Percentiles rank a stretch among this genome's conserved stretches.
phyloP scores from a whole-genome alignment of 1,139 yeast genomes.

The Scheffersomyces illinoinensis region DNA sequence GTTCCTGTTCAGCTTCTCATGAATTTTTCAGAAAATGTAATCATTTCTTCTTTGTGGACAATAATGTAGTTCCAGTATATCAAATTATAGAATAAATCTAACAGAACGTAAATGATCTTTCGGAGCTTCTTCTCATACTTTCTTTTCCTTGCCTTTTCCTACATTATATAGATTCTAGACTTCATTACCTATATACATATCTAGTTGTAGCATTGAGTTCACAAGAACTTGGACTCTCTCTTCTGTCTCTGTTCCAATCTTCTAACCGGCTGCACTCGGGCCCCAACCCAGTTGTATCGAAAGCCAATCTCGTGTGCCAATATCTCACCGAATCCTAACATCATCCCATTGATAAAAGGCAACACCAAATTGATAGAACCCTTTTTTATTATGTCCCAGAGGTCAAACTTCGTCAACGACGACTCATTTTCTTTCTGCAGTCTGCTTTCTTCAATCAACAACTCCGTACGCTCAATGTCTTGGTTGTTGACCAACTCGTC shows the following conservation, averaged over 20 bases:
- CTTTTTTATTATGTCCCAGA: slow-evolving; percentile 42
- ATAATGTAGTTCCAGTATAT: too few species aligned
- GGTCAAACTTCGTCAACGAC: slow-evolving; percentile 6
- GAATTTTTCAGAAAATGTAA: neutral
- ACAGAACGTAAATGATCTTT: neutral
- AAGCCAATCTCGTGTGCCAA: slow-evolving; percentile 92
- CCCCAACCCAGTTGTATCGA: slow-evolving; percentile 76
- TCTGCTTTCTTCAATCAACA: neutral
- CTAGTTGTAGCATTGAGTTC: neutral
- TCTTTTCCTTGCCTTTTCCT: neutral
- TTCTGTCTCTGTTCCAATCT: slow-evolving; percentile 26
- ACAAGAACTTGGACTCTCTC: slow-evolving; percentile 13
- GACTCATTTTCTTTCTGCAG: neutral
- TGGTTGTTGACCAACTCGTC: slow-evolving; percentile 7
- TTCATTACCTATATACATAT: neutral
- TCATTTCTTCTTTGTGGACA: neutral
- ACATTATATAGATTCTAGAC: neutral
- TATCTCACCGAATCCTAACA: slow-evolving; percentile 96
- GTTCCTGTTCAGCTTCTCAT: neutral
- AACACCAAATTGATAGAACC: slow-evolving; percentile 74
- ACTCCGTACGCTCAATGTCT: neutral
- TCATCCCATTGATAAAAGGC: slow-evolving; percentile 91
- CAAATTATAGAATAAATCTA: neutral
- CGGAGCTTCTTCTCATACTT: neutral
- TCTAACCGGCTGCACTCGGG: slow-evolving; percentile 53